Evolutionary conservation across 345 rosid species (phyloP), one percentile per base, ranked within the genome.

Genomic region (Mercurialis annua): DNA sequence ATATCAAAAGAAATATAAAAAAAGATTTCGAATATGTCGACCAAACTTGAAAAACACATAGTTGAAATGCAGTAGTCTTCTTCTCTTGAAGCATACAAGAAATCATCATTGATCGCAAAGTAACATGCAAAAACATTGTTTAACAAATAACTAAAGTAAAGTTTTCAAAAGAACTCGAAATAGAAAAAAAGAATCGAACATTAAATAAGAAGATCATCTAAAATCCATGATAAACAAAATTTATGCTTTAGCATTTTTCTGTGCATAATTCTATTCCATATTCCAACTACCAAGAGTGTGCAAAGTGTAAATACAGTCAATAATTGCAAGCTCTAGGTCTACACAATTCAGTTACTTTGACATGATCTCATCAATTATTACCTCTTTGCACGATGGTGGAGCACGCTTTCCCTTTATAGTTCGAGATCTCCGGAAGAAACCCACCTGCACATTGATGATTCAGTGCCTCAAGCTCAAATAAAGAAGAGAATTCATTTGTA

Each of bases 321-420:
- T 16, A 3, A 64, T 48, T 47, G 43, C 34, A 24, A 8, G 20
- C 23, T 43, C 24, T 10, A 40, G n/a, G 36, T 20, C 17, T 18
- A 31, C 23, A 33, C 21, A 57, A 38, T 36, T 23, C 15, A 7
- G 17, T 42, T 26, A 20, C 59, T 15, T 18, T n/a, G 9, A 34
- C 52, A 56, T 33, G 69, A 57, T n/a, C 49, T 59, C 46, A 33
- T 59, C 16, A 75, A 63, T 38, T 59, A 8, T 2, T 86, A 90
- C 98, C 98, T 89, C 91, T 81, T 83, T 81, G 81, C 98, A 90
- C n/a, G 86, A 68, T n/a, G 96, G 85, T n/a, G 94, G 91, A 57
- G 81, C 76, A 34, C 86, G 87, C 80, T 84, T 86, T 47, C 92
- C 94, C 75, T 93, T 93, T 59, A 83, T 83, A 67, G 87, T 89